Base-by-base conservation (phyloP, 768 basidiomycete species). In the Mycena alexandri region DNA sequence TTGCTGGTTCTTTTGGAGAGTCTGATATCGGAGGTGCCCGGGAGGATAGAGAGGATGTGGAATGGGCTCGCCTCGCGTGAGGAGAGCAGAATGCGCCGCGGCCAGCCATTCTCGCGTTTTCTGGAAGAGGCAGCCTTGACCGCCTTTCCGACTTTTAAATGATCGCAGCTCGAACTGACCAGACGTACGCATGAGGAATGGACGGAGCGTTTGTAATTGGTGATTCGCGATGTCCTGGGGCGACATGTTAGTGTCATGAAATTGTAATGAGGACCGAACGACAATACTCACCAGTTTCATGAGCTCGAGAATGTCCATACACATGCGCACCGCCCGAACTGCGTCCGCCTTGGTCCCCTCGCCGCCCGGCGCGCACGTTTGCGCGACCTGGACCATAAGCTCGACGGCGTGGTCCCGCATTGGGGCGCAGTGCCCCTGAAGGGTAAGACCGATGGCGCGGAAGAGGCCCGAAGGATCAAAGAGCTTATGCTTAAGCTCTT, bases 181-280 rank as follows among this genome's bases (percentile, higher is more conserved):
- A 1, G 95, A 90, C 43, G 90, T 89, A 65, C 90, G 88, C 72
- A 93, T 85, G 63, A 98, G 87, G 81, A 91, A 94, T n/a, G 95
- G 94, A 55, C 95, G 90, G n/a, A 96, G 85, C 36, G 93, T 91
- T 75, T 95, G 92, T 36, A 98, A 87, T 80, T 97, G 96, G 80
- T 97, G 96, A 77, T 98, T 98, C 29, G 96, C 96, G 68, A 98
- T 96, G 78, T 98, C 96, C 95, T 97, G 74, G 46, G 75, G 29
- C 33, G 68, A 68, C 69, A 54, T 61, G 69, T 56, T 22, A 69
- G 44, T 67, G 57, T 52, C 71, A 67, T 71, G 67, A 13, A 70
- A 68, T 51, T 29, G 29, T 63, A 54, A 68, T 51, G 46, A 29
- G 29, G 33, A 62, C 21, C 22, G 42, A 69, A 61, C 53, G 50